phyloP scores from a whole-genome alignment of 1,284 basidiomycete species.

The Microbotryum violaceum region DNA sequence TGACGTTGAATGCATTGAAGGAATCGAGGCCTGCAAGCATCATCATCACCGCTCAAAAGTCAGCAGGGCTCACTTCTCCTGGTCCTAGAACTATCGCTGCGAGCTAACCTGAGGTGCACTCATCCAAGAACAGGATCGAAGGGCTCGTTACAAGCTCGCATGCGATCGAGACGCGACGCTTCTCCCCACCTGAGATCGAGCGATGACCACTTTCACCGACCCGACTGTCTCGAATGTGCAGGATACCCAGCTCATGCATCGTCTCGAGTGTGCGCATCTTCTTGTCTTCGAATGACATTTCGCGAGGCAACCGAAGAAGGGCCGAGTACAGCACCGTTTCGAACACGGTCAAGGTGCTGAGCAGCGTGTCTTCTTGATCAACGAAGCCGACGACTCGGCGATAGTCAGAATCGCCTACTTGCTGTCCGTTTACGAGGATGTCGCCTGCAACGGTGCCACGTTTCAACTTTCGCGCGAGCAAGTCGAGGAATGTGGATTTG shows the following conservation, averaged over 20 bases:
- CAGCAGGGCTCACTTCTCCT: not conserved
- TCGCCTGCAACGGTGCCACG: conserved; percentile 65
- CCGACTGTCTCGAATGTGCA: conserved; percentile 79
- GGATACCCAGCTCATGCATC: conserved; percentile 87
- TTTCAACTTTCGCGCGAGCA: conserved; percentile 83
- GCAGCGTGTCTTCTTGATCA: conserved; percentile 95
- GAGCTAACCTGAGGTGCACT: conserved; percentile 79
- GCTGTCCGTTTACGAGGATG: conserved; percentile 77
- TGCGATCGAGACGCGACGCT: conserved; percentile 91
- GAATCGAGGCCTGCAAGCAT: conserved; percentile 66
- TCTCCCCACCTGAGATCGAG: conserved; percentile 92
- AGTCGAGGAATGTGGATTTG: conserved; percentile 92
- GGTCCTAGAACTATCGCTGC: too few relatives aligned
- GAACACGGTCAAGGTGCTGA: conserved; percentile 93
- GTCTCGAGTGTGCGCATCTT: conserved; percentile 90
- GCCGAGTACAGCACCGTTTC: conserved; percentile 95
- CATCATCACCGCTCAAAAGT: too few relatives aligned
- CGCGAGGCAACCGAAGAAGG: conserved; percentile 74
- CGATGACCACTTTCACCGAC: conserved; percentile 81
- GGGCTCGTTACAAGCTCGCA: conserved; percentile 96
- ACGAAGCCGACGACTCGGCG: conserved; percentile 85
- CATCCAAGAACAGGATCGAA: conserved; percentile 89
- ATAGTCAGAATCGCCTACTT: conserved; percentile 67
- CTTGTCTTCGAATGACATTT: conserved; percentile 92
- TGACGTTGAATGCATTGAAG: conserved; percentile 89